A percentile compares a stretch with the other conserved stretches of the same genome.
These are phyloP conservation scores for Cladosporium halotolerans DNA, from an alignment of 2,329 filamentous ascomycete genomes.

Conservation along the genomic window DNA sequence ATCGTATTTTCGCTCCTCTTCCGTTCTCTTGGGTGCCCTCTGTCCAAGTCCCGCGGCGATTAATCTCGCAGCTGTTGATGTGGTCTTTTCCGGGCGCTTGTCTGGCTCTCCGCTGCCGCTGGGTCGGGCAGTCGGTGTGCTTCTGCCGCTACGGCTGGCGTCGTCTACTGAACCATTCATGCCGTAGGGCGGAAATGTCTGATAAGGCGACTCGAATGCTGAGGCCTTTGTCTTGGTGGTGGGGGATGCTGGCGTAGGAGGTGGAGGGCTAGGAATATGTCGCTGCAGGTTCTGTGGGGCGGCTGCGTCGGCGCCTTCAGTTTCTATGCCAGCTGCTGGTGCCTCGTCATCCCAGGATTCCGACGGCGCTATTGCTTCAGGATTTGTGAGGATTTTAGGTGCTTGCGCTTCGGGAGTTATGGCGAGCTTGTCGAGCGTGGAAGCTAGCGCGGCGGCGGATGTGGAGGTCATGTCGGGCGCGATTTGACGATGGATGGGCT, in stretches of 20 bases:
- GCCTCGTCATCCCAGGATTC: slow-evolving; percentile 76
- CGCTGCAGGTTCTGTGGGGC: slow-evolving; percentile 18
- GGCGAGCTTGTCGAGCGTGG: slow-evolving; percentile 29
- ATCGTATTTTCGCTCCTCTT: slow-evolving; percentile 85
- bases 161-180: slow-evolving; percentile 18
- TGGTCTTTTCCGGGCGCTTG: slow-evolving; percentile 75
- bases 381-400: slow-evolving; percentile 6
- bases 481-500: not conserved
- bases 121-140: not conserved
- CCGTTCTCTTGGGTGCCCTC: slow-evolving; percentile 70
- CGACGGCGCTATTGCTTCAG: slow-evolving; percentile 26
- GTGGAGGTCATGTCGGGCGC: slow-evolving; percentile 8
- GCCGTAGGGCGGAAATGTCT: slow-evolving; percentile 21
- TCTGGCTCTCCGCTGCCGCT: slow-evolving; percentile 14
- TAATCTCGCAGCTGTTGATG: slow-evolving; percentile 80
- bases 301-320: slow-evolving; percentile 36
- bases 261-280: slow-evolving; percentile 48
- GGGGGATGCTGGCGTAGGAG: slow-evolving; percentile 61
- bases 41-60: slow-evolving; percentile 86
- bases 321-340: slow-evolving; percentile 52
- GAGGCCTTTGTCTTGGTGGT: slow-evolving; percentile 24
- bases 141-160: not conserved
- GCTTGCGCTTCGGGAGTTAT: slow-evolving; percentile 19
- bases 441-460: slow-evolving; percentile 17
- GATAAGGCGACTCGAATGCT: slow-evolving; percentile 15